Evolutionary conservation across 768 basidiomycete genomes (phyloP), one percentile per base, ranked within the genome.

Genomic region (Termitomyces sp.): DNA sequence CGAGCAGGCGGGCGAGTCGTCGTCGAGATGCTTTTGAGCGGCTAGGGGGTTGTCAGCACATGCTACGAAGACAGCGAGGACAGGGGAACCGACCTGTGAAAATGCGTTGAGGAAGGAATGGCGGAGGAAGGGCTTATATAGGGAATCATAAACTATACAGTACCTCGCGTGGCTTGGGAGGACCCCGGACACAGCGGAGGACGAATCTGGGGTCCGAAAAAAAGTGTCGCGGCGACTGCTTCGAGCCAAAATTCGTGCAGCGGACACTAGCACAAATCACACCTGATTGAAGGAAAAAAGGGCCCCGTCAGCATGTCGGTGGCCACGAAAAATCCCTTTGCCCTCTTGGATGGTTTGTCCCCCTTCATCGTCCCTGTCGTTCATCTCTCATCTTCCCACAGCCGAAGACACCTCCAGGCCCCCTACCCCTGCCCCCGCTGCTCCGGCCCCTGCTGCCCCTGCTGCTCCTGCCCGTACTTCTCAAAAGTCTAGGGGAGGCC

Each of bases 11-110:
- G 83, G 81, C 85, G 75, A 76, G 74, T 84, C 89, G 67, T 92
- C 88, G 80, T 85, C 82, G 87, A 91, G 91, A 92, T 92, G 91
- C 91, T 93, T 93, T 90, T 83, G 69, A 76, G 76, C 69, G 82
- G 83, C 89, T 91, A 62, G 13, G 52, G 53, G 37, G 14, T 1
- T 27, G 22, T 60, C 70, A 53, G 75, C 68, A 47, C 37, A 47
- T 37, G 14, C 12, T 36, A 6, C 27, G 10, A 42, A 43, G 30
- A 43, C 12, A 26, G n/a, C 10, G n/a, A 44, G 5, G n/a, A 12
- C 2, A 13, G 37, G 13, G 45, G 22, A 1, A 73, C 82, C 62
- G 65, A 86, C 87, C 85, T 87, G 88, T 85, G 79, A 60, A 39
- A 45, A 36, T 45, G 54, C 44, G 55, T 56, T 46, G 27, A 56